phyloP scores from a whole-genome alignment of 257 asterid genomes.

The Solanum chiquidenum region DNA sequence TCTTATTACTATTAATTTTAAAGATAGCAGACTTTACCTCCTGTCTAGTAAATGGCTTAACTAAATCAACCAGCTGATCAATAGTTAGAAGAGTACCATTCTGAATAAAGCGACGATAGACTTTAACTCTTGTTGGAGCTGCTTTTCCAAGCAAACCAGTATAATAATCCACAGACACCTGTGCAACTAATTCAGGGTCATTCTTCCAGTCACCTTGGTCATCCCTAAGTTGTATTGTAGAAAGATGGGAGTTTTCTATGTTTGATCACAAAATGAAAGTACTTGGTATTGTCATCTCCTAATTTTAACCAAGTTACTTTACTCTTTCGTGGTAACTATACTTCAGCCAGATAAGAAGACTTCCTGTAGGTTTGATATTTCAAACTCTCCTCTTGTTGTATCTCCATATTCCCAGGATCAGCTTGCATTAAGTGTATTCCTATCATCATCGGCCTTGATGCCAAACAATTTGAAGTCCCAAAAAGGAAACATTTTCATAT shows the following conservation, averaged over 20 bases:
- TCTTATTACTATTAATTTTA: not conserved
- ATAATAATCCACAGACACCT: not conserved
- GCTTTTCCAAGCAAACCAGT: not conserved
- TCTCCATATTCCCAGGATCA: not conserved
- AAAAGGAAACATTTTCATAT: not conserved
- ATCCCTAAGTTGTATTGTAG: not conserved
- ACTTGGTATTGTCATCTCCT: not conserved
- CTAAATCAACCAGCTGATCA: not conserved
- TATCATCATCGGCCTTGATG: not conserved
- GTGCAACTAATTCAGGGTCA: not conserved
- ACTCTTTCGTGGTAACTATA: not conserved
- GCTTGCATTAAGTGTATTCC: not conserved
- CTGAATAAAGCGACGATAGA: not conserved
- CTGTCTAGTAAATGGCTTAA: not conserved
- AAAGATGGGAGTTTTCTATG: not conserved
- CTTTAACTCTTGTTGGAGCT: not conserved
- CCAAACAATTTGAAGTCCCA: not conserved
- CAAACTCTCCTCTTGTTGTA: not conserved
- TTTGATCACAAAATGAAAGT: not conserved
- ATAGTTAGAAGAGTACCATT: not conserved
- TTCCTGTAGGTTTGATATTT: not conserved
- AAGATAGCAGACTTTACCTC: not conserved
- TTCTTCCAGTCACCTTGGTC: not conserved
- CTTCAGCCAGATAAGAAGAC: not conserved
- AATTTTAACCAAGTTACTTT: not conserved